A percentile compares a stretch with the other conserved stretches of the same genome.
phyloP scores from a whole-genome alignment of 202 grass and related monocot genomes.

The Zizania palustris region DNA sequence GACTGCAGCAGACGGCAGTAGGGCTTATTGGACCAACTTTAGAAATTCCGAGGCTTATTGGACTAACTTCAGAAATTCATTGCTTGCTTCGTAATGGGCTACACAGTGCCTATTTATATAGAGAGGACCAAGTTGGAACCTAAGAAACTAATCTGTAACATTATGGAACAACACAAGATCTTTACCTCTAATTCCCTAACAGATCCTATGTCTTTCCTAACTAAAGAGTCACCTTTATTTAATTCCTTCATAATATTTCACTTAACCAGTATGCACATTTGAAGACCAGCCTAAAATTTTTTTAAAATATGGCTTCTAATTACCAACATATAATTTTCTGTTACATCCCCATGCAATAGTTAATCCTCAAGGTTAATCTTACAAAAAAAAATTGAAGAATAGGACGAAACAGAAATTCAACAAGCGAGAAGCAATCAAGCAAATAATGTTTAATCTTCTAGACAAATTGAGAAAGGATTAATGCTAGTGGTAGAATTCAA shows the following conservation, averaged over 20 bases:
- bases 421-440: background rate
- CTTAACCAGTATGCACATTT: background rate
- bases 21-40: background rate
- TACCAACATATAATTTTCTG: background rate
- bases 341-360: background rate
- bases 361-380: background rate
- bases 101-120: background rate
- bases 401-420: constrained; percentile 3
- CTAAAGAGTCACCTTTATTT: background rate
- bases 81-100: background rate
- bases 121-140: background rate
- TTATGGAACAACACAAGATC: background rate
- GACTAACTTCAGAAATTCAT: background rate
- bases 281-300: background rate
- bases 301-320: background rate
- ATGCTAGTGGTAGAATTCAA: background rate
- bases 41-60: background rate
- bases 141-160: background rate
- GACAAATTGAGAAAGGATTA: constrained; percentile 16
- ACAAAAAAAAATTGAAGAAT: background rate
- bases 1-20: no score
- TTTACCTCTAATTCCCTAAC: background rate
- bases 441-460: constrained; percentile 3
- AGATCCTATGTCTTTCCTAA: background rate
- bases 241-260: background rate